Evolutionary conservation across 179 eudicot genomes (phyloP), one percentile per base, ranked within the genome.

Genomic region (Nepenthes alata): DNA sequence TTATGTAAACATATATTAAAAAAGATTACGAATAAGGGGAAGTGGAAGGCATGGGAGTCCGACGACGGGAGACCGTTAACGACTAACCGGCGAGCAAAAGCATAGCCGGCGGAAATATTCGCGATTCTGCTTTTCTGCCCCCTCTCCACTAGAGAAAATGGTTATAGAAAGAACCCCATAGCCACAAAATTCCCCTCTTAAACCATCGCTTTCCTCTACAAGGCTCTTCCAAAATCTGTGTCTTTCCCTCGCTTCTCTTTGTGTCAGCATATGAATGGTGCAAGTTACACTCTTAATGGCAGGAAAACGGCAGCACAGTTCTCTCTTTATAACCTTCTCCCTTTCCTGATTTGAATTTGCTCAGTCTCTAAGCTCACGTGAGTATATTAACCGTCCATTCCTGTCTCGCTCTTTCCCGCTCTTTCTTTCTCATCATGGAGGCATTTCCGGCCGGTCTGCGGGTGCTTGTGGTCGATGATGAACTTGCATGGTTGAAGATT

Each of bases 391-490:
- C 37, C 34, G 66, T 38, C 52, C 4, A 13, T 15, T 14, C 55
- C 25, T 44, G 38, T 53, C 48, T 55, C 34, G 25, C 49, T 9
- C 50, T 16, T 37, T 25, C 35, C 39, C 50, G 49, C 3, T 3
- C 2, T 25, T 36, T 34, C 9, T 59, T 13, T 72, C 66, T 72
- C 66, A 68, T 41, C 68, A 58, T 55, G 14, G 95, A 91, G 1
- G 66, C 70, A 44, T 89, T 93, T 70, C 96, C 96, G 4, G 81
- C 78, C 1, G 96, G 98, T 49, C 75, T 93, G 0, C 79, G 96
- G 53, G 98, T 93, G 39, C 80, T 93, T 5, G 96, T 89, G 2
- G 98, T 93, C 55, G 98, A 93, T 71, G 95, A 89, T 70, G 98
- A 93, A 72, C 83, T 76, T 0, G 76, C 87, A 12, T 93, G 93